Evolutionary conservation across 2,329 filamentous ascomycete species (phyloP).

Genomic region (Botrytis elliptica): DNA sequence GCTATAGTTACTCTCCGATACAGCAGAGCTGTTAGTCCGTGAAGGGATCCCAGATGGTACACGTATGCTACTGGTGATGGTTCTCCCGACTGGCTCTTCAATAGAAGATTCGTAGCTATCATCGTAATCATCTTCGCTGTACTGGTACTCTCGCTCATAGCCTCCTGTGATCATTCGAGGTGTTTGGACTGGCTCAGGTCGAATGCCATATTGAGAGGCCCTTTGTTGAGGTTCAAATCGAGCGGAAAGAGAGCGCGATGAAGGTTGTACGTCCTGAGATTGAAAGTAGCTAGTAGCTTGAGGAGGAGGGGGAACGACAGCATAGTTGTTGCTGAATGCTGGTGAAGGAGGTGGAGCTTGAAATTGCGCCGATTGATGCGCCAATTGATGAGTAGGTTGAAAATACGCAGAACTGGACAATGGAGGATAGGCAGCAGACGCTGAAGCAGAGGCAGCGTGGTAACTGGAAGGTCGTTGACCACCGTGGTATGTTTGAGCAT

Average conservation of each 20-base stretch:
- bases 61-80: constrained; percentile 16
- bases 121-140: constrained; percentile 18
- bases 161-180: constrained; percentile 17
- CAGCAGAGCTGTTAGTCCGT: constrained; percentile 8
- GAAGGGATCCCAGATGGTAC: constrained; percentile 13
- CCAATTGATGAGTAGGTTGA: neutral
- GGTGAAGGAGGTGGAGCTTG: constrained; percentile 21
- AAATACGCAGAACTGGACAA: constrained; percentile 19
- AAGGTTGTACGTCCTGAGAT: constrained; percentile 7
- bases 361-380: constrained; percentile 13
- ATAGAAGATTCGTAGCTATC: constrained; percentile 13
- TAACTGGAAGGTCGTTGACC: constrained; percentile 16
- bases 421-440: constrained; percentile 16
- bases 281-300: constrained; percentile 7
- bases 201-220: constrained; percentile 28
- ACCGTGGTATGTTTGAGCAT: constrained; percentile 15
- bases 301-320: neutral
- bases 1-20: constrained; percentile 17
- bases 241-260: constrained; percentile 28
- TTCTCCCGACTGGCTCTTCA: constrained; percentile 11
- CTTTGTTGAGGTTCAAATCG: constrained; percentile 31
- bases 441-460: constrained; percentile 2
- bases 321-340: constrained; percentile 13
- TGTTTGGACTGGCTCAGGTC: constrained; percentile 6
- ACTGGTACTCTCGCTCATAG: constrained; percentile 15